Conservation (phyloP, 2,329 filamentous ascomycete species). For the Tolypocladium sp. region DNA sequence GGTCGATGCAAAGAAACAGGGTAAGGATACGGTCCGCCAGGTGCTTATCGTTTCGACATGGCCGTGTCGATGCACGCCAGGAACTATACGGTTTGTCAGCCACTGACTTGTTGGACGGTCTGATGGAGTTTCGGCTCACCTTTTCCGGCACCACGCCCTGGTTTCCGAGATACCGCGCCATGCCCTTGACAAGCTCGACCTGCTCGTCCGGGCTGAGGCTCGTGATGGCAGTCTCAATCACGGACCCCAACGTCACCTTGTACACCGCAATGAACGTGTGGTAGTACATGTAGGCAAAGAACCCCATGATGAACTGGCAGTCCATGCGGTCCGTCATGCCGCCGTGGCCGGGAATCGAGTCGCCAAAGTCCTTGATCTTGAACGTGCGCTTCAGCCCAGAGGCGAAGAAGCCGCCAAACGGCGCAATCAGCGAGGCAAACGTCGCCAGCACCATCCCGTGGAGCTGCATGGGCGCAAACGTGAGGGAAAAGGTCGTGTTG, state of each 20-base stretch:
- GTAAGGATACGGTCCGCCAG: background rate
- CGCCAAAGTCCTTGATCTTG: slow-evolving; percentile 99
- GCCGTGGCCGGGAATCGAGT: slow-evolving; percentile 94
- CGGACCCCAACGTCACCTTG: slow-evolving; percentile 73
- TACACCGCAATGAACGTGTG: slow-evolving; percentile 91
- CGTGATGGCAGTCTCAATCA: slow-evolving; percentile 86
- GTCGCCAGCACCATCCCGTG: slow-evolving; percentile 85
- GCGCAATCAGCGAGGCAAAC: slow-evolving; percentile 92
- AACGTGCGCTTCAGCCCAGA: slow-evolving; percentile 96
- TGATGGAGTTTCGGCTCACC: slow-evolving; percentile 9
- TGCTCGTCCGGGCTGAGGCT: slow-evolving; percentile 85
- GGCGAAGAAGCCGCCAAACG: slow-evolving; percentile 97
- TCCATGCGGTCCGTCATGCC: slow-evolving; percentile 99
- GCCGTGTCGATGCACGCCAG: slow-evolving; percentile 11
- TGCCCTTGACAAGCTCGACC: slow-evolving; percentile 64
- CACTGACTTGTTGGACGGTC: too few species aligned
- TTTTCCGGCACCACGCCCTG: slow-evolving; percentile 38
- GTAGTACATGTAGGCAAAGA: slow-evolving; percentile 98
- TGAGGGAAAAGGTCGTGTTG: slow-evolving; percentile 51
- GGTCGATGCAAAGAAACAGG: background rate
- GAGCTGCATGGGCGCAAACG: slow-evolving; percentile 81
- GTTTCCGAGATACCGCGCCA: slow-evolving; percentile 55
- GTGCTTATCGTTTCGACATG: slow-evolving; percentile 1
- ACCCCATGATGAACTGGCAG: slow-evolving; percentile 99
- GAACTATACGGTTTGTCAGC: slow-evolving; percentile 5